Evolutionary conservation across 139 green algal genomes (phyloP), one percentile per base, ranked within the genome.

Genomic region (Closterium sp.): DNA sequence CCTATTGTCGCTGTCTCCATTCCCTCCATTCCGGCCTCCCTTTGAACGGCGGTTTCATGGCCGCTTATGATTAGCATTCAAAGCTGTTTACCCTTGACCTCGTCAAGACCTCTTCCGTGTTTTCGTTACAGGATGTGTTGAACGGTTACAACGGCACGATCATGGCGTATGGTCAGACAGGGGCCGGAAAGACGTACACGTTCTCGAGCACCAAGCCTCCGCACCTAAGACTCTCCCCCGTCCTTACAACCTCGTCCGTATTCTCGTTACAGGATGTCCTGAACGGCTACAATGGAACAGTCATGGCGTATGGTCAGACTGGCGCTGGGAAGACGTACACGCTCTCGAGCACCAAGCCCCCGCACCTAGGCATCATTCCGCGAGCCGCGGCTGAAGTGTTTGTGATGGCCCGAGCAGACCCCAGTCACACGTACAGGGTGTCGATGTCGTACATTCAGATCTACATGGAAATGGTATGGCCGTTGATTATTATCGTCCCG

Each of bases 391-490:
- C 96, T 0, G 96, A 98, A 86, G 94, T 98, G 9, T 98, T 98
- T 89, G 92, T 94, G 28, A 90, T 93, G 31, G 95, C 97, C 0
- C 70, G 89, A 13, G 88, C 85, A 0, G 97, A 98, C 92, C 38
- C 73, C 0, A 38, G 91, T 2, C 90, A 98, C 91, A 73, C 50
- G n/a, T 97, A 97, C 94, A 95, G 62, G 30, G 95, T 98, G 21
- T 94, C 94, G 79, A 97, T 98, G 95, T 97, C 95, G 13, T 98
- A 98, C 91, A 96, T 98, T 28, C 97, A 98, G 91, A 97, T 98
- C 89, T 98, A 98, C 94, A 97, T 97, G 95, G 97, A 98, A 70
- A 93, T 93, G 91, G 91, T 93, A 93, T 45, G 38, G 10, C 38
- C 38, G 38, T 45, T 6, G 38, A 45, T 45, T 6, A 45, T 45